Percentiles rank a stretch among this genome's conserved stretches.
Conservation (phyloP, 2,329 filamentous ascomycete genomes). For the Xylariales sp. region DNA sequence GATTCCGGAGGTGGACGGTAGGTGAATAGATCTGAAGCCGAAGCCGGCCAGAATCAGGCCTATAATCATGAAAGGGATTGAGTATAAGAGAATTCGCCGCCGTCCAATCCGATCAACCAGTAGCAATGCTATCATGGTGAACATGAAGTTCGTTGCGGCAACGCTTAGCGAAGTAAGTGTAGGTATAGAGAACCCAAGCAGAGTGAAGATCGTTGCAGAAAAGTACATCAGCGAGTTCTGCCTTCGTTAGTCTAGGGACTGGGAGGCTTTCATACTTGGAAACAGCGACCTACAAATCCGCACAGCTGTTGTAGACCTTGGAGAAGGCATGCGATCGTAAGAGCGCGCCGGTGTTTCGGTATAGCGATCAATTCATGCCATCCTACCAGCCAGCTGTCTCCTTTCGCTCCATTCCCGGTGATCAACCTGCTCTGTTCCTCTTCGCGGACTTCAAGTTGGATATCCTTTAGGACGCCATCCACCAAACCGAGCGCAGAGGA, state of each 20-base stretch:
- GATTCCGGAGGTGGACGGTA: slow-evolving; percentile 28
- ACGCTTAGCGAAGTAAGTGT: slow-evolving; percentile 77
- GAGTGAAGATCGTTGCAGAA: slow-evolving; percentile 73
- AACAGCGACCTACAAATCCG: slow-evolving; percentile 55
- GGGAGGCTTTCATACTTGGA: no score
- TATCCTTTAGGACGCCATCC: slow-evolving; percentile 59
- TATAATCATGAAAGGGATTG: slow-evolving; percentile 76
- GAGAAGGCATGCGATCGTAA: slow-evolving; percentile 80
- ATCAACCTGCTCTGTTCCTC: slow-evolving; percentile 52
- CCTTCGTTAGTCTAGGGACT: slow-evolving; percentile 9
- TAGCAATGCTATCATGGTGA: slow-evolving; percentile 69
- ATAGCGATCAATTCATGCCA: slow-evolving; percentile 52
- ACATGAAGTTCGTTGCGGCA: slow-evolving; percentile 76
- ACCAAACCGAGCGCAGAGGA: slow-evolving; percentile 43
- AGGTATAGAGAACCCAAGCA: slow-evolving; percentile 73
- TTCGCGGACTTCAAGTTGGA: slow-evolving; percentile 70
- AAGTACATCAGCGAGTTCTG: slow-evolving; percentile 91
- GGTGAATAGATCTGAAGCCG: slow-evolving; percentile 63
- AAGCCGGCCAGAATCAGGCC: slow-evolving; percentile 67
- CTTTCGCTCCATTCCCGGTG: slow-evolving; percentile 25
- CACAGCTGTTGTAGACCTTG: slow-evolving; percentile 87
- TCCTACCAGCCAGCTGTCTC: slow-evolving; percentile 34
- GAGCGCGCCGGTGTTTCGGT: slow-evolving; percentile 64
- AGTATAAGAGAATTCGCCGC: slow-evolving; percentile 73
- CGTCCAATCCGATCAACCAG: slow-evolving; percentile 78